Evolutionary conservation across 1,284 basidiomycete species (phyloP), one percentile per base, ranked within the genome.

Genomic region (Pyrrhoderma lamaoense): DNA sequence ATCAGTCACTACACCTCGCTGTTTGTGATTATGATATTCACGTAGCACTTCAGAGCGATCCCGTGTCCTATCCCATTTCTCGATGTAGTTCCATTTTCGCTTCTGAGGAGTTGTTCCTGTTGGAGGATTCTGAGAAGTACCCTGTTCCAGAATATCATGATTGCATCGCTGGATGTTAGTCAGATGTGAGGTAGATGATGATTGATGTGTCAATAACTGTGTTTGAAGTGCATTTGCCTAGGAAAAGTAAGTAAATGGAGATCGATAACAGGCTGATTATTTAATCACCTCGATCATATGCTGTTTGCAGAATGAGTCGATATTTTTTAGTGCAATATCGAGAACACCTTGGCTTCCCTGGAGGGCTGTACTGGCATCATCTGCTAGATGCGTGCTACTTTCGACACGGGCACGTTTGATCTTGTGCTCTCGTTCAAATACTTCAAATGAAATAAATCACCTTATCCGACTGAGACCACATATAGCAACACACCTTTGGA

Each of bases 41-140:
- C 43, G 40, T 18, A 56, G 35, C 7, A 56, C 19, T 18, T 52
- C 66, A 3, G 82, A 77, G 25, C 87, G 76, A 54, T 66, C 73
- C 56, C 75, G 70, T 7, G 85, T 87, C 50, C 84, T 65, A 42
- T 80, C 73, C 85, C 88, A 89, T 48, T 77, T 66, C 54, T 85
- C 82, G 3, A 72, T 68, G 57, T 81, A 84, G 53, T 80, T 67
- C 78, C 82, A 85, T 34, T 65, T 66, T 37, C 82, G 79, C 68
- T 87, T 89, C 40, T 75, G 76, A 22, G 88, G 88, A 3, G 87
- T 90, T 49, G 66, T 67, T 8, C 86, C 87, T 8, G 81, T 85
- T 2, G 82, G 67, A 25, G 67, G 62, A 58, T 87, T 86, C 51
- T 82, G 79, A 51, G 68, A 73, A 2, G 76, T 72, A 4, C 82